Percentiles rank a stretch among this genome's conserved stretches.
Conservation (phyloP, 768 basidiomycete genomes). For the Cubamyces lactineus region DNA sequence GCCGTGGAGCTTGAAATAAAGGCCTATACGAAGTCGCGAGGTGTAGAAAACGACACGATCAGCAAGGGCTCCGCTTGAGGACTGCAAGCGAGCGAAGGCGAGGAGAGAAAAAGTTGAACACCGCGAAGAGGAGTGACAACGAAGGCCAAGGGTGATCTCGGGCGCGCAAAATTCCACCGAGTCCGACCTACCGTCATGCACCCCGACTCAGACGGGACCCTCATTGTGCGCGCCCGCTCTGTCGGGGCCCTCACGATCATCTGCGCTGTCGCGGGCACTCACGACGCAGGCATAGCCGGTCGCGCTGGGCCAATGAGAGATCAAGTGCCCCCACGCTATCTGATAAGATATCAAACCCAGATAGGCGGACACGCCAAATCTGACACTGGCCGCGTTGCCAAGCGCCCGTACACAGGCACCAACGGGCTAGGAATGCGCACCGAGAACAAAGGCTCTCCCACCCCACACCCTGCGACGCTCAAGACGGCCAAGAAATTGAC, state of each 20-base stretch:
- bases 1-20: slow-evolving; percentile 98
- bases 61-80: slow-evolving; percentile 2
- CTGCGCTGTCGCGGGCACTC: slow-evolving; percentile 15
- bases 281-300: slow-evolving; percentile 9
- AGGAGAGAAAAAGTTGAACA: slow-evolving; percentile 3
- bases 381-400: slow-evolving; percentile 9
- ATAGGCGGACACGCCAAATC: slow-evolving; percentile 27
- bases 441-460: slow-evolving; percentile 15
- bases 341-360: slow-evolving; percentile 42
- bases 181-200: background rate
- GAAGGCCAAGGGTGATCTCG: slow-evolving; percentile 3
- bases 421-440: background rate
- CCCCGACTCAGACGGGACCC: slow-evolving; percentile 1
- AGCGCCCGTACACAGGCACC: slow-evolving; percentile 11
- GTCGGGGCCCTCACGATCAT: slow-evolving; percentile 15
- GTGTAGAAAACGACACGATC: background rate
- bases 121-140: background rate
- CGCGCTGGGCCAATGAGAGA: slow-evolving; percentile 15
- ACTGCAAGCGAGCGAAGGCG: background rate
- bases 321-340: slow-evolving; percentile 33
- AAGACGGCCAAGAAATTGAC: slow-evolving; percentile 32
- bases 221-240: slow-evolving; percentile 2
- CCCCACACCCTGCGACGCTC: slow-evolving; percentile 5
- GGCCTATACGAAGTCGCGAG: slow-evolving; percentile 53
- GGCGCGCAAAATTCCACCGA: background rate